These are phyloP conservation scores for Podila horticola DNA, from an alignment of 192 early-diverging fungal species.

Conservation along the genomic window DNA sequence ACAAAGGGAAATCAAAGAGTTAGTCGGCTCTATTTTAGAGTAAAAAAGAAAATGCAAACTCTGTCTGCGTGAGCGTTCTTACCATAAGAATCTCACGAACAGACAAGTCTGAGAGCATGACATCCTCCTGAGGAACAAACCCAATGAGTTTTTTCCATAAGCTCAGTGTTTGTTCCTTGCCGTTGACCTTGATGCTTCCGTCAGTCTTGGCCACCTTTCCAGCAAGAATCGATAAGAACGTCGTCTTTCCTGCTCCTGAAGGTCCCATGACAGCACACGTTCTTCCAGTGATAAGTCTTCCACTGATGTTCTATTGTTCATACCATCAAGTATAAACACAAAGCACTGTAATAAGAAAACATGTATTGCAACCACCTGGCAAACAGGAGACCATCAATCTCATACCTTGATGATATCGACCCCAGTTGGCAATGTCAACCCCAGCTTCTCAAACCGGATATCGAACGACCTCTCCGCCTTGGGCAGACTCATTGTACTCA, in stretches of 20 bases:
- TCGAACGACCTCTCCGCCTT: conserved; percentile 57
- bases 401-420: conserved; percentile 66
- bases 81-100: conserved; percentile 71
- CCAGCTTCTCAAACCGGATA: conserved; percentile 58
- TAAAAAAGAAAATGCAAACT: neutral
- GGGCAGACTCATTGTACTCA: conserved; percentile 39
- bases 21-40: neutral
- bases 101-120: conserved; percentile 69
- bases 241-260: conserved; percentile 71
- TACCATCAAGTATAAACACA: no score
- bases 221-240: conserved; percentile 71
- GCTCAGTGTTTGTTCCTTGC: conserved; percentile 42
- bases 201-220: conserved; percentile 64
- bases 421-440: conserved; percentile 47
- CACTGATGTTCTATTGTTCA: conserved; percentile 60
- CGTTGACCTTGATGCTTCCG: conserved; percentile 59
- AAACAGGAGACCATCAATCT: neutral
- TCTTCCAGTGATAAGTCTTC: conserved; percentile 60
- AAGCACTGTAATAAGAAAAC: no score
- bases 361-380: no score
- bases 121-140: conserved; percentile 78
- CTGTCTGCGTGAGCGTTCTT: neutral
- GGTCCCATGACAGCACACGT: conserved; percentile 71
- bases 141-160: conserved; percentile 70
- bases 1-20: neutral